phyloP scores from a whole-genome alignment of 805 yeast genomes.

The Blastobotrys attinorum region DNA sequence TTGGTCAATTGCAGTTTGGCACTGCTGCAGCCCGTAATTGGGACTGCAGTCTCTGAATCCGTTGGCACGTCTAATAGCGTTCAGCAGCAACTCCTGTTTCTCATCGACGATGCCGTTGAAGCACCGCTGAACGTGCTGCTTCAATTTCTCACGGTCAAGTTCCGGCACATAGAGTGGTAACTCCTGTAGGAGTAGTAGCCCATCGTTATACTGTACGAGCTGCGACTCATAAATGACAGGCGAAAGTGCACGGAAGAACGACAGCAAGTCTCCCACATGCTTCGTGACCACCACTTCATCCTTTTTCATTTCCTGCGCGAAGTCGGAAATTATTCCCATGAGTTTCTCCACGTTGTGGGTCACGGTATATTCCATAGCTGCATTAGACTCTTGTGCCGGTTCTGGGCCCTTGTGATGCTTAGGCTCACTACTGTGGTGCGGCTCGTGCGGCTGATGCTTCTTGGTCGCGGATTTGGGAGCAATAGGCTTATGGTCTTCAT shows the following conservation, averaged over 20 bases:
- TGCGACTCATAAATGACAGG: conserved; percentile 13
- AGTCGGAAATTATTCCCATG: background rate
- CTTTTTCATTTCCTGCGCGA: background rate
- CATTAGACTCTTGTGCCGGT: background rate
- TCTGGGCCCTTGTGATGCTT: too few relatives aligned
- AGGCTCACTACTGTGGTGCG: background rate
- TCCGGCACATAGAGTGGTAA: background rate
- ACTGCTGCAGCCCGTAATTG: conserved; percentile 9
- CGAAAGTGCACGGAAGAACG: conserved; percentile 19
- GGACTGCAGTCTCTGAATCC: conserved; percentile 16
- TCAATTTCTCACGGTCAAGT: conserved; percentile 5
- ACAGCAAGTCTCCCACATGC: conserved; percentile 13
- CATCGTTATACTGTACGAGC: conserved; percentile 16
- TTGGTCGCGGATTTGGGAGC: background rate
- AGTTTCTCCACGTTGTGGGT: conserved; percentile 2
- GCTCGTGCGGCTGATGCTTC: background rate
- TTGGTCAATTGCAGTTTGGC: conserved; percentile 15
- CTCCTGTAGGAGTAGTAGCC: conserved; percentile 3
- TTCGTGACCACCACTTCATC: background rate
- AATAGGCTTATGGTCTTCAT: background rate
- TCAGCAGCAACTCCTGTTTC: conserved; percentile 4
- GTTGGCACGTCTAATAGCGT: conserved; percentile 11
- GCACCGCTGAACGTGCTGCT: conserved; percentile 9
- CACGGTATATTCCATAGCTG: background rate
- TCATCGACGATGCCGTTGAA: conserved; percentile 6